These are phyloP conservation scores for Cyberlindnera mrakii DNA, from an alignment of 805 yeast genomes.

Conservation along the genomic window DNA sequence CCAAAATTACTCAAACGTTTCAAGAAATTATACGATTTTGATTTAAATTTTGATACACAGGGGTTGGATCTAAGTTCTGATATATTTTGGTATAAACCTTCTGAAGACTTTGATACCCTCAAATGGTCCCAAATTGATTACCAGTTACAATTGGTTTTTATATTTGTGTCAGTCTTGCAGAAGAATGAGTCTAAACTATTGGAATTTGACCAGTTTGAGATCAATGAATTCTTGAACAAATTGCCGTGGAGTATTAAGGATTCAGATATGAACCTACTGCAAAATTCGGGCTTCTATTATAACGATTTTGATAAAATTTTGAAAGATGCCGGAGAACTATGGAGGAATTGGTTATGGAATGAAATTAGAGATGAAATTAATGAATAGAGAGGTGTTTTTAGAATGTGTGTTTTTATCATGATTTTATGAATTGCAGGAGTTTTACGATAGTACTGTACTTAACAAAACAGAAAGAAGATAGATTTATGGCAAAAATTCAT, in stretches of 20 bases:
- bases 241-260: constrained; percentile 14
- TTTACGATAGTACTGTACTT: too few relatives aligned
- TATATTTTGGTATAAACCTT: constrained; percentile 18
- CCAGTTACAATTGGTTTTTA: constrained; percentile 69
- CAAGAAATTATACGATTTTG: constrained; percentile 16
- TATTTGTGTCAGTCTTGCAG: constrained; percentile 72
- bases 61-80: constrained; percentile 9
- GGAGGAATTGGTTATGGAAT: constrained; percentile 77
- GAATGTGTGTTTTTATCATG: background rate
- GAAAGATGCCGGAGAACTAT: constrained; percentile 76
- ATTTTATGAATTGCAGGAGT: background rate
- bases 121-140: constrained; percentile 64
- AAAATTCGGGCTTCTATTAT: constrained; percentile 29
- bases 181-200: constrained; percentile 71
- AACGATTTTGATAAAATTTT: constrained; percentile 70
- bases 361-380: constrained; percentile 43
- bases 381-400: constrained; percentile 4
- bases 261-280: constrained; percentile 23
- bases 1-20: constrained; percentile 17
- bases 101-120: constrained; percentile 20
- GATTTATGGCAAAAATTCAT: too few relatives aligned
- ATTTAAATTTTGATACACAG: background rate
- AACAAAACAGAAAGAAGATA: too few relatives aligned
- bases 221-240: constrained; percentile 66
- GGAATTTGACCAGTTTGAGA: constrained; percentile 88